phyloP scores from a whole-genome alignment of 2,329 filamentous ascomycete species.

The Zymoseptoria crescenta region DNA sequence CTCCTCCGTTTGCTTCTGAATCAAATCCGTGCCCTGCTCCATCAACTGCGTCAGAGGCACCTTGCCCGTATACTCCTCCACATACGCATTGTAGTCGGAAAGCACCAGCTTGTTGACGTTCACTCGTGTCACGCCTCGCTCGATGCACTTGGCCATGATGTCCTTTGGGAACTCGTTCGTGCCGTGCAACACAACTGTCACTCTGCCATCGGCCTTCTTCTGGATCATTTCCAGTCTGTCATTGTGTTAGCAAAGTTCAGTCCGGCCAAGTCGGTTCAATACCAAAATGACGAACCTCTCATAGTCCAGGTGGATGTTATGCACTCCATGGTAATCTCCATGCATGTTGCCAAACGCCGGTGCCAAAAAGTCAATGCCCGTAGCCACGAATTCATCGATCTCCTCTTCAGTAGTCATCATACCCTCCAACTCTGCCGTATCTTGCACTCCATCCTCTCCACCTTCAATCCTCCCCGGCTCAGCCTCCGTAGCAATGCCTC shows the following conservation, averaged over 20 bases:
- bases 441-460: slow-evolving; percentile 27
- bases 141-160: slow-evolving; percentile 48
- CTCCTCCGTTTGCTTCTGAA: slow-evolving; percentile 49
- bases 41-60: slow-evolving; percentile 47
- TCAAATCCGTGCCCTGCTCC: slow-evolving; percentile 47
- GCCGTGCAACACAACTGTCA: slow-evolving; percentile 50
- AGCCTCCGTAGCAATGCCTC: slow-evolving; percentile 27
- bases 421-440: slow-evolving; percentile 24
- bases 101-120: slow-evolving; percentile 54
- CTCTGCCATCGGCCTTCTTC: slow-evolving; percentile 40
- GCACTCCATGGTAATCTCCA: slow-evolving; percentile 49
- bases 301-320: slow-evolving; percentile 55
- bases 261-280: neutral
- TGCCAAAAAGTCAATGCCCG: slow-evolving; percentile 27
- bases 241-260: neutral
- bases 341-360: slow-evolving; percentile 29
- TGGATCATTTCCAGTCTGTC: slow-evolving; percentile 40
- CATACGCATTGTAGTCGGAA: slow-evolving; percentile 42
- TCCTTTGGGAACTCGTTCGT: slow-evolving; percentile 51
- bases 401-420: slow-evolving; percentile 26
- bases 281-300: slow-evolving; percentile 31
- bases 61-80: slow-evolving; percentile 42
- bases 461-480: slow-evolving; percentile 29
- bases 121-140: slow-evolving; percentile 48
- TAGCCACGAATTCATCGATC: slow-evolving; percentile 24